phyloP scores from a whole-genome alignment of 768 basidiomycete genomes.

The Mycena crocata region DNA sequence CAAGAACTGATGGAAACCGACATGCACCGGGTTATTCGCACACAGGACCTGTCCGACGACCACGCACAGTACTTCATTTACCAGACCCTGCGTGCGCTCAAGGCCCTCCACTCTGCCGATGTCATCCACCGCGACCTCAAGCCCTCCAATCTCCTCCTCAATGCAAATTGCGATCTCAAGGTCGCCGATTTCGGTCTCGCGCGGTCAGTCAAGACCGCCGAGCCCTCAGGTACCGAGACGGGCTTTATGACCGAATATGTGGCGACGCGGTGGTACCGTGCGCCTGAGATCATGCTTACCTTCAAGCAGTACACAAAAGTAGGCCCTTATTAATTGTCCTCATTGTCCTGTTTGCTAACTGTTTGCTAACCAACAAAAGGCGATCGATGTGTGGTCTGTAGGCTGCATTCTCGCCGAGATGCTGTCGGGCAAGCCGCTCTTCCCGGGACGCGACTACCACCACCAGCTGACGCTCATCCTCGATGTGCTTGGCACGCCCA shows the following conservation, averaged over 20 bases:
- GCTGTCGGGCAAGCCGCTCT: constrained; percentile 96
- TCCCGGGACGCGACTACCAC: constrained; percentile 97
- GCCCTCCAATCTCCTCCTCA: constrained; percentile 96
- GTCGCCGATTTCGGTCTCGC: constrained; percentile 96
- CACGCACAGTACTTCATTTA: constrained; percentile 95
- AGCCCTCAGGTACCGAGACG: constrained; percentile 85
- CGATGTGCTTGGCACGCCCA: constrained; percentile 96
- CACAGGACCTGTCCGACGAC: constrained; percentile 95
- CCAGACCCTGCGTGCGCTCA: constrained; percentile 94
- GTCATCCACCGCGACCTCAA: constrained; percentile 98
- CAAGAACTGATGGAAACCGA: constrained; percentile 97
- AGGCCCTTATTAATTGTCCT: constrained; percentile 18
- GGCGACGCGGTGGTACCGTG: constrained; percentile 98
- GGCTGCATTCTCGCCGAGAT: constrained; percentile 95
- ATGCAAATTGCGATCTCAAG: constrained; percentile 96
- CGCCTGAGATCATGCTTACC: constrained; percentile 99
- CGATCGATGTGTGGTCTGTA: constrained; percentile 91
- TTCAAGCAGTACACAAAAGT: constrained; percentile 96
- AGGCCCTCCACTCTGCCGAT: constrained; percentile 95
- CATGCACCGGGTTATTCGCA: constrained; percentile 96
- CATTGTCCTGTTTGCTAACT: constrained; percentile 6
- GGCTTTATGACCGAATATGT: constrained; percentile 98
- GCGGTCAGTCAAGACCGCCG: constrained; percentile 87
- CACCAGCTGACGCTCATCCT: constrained; percentile 96
- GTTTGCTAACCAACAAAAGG: no score